Base-by-base conservation (phyloP, 2,329 filamentous ascomycete species). In the Claviceps spartinae region DNA sequence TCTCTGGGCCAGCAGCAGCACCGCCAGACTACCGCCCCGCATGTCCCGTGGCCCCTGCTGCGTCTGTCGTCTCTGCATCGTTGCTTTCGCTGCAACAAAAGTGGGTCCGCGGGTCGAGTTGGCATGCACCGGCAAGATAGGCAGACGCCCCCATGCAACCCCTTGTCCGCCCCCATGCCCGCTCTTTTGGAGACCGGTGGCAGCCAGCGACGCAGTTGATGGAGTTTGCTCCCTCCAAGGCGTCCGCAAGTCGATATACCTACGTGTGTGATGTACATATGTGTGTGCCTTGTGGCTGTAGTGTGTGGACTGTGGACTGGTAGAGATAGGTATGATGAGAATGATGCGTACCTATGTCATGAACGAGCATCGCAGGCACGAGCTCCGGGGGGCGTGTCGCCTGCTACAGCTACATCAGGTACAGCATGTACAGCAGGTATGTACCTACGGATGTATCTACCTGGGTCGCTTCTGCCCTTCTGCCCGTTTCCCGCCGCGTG, bases 351-450 rank as follows among this genome's bases (percentile, higher is more conserved):
- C 5, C 4, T 22, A 26, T 6, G 42, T 44, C 9, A 14, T 54
- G 37, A 46, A 54, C 52, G 52, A 54, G 46, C 38, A 8, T 22
- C 18, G 40, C 52, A 51, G 48, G 43, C 45, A 48, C 49, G 48
- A 45, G 20, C 22, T 42, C 45, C 24, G 18, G 34, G 42, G 51
- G 47, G 47, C 43, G 51, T 48, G 30, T 24, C 13, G 16, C n/a
- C 18, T 44, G 30, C 30, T 11, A 34, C 30, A 11, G 30, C 30
- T 34, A 9, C 8, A 3, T 30, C 24, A 9, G 8, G 26, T 30
- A 34, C 30, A 11, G 9, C 9, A 30, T 30, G 26, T 30, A 30
- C 30, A 4, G 26, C 7, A 30, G 8, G 26, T 30, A 30, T 1
- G 24, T 24, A 24, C 24, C 24, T 24, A 24, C 5, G 24, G 4